A percentile compares a stretch with the other conserved stretches of the same genome.
Conservation (phyloP, 2,329 filamentous ascomycete species). For the Aureobasidium sp. region DNA sequence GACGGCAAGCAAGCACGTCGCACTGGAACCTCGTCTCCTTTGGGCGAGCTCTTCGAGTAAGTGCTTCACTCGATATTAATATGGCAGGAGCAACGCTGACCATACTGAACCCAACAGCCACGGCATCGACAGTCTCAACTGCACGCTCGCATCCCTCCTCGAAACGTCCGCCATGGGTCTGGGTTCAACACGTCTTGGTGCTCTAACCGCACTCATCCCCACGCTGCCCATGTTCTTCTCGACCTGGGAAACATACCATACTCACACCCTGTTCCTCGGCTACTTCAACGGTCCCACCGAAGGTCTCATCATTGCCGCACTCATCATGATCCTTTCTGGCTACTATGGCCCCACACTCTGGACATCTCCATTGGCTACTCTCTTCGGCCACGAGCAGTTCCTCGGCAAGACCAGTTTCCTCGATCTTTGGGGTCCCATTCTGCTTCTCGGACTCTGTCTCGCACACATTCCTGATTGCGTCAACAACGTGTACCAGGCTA, state of each 20-base stretch:
- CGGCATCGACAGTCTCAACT: slow-evolving; percentile 96
- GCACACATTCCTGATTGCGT: slow-evolving; percentile 83
- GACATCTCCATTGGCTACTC: slow-evolving; percentile 64
- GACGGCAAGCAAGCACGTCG: slow-evolving; percentile 95
- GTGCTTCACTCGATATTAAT: slow-evolving; percentile 28
- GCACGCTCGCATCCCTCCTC: slow-evolving; percentile 82
- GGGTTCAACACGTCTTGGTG: slow-evolving; percentile 73
- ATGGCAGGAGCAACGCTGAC: not conserved
- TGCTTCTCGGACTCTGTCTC: slow-evolving; percentile 40
- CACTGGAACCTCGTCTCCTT: slow-evolving; percentile 87
- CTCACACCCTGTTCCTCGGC: slow-evolving; percentile 91
- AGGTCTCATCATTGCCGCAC: slow-evolving; percentile 80
- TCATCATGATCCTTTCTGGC: slow-evolving; percentile 79
- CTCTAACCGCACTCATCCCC: slow-evolving; percentile 85
- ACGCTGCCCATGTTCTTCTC: slow-evolving; percentile 99
- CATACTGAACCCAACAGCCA: slow-evolving; percentile 46
- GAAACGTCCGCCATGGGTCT: slow-evolving; percentile 91
- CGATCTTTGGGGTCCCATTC: slow-evolving; percentile 73
- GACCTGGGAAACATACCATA: slow-evolving; percentile 99
- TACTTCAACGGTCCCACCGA: slow-evolving; percentile 97
- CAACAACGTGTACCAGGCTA: slow-evolving; percentile 72
- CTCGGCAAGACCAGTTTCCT: slow-evolving; percentile 69
- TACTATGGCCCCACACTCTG: slow-evolving; percentile 85
- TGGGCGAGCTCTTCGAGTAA: slow-evolving; percentile 91
- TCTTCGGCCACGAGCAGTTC: slow-evolving; percentile 56